Percentiles rank a stretch among this genome's conserved stretches.
These are phyloP conservation scores for Zopfia rhizophila DNA, from an alignment of 2,329 filamentous ascomycete species.

Conservation along the genomic window DNA sequence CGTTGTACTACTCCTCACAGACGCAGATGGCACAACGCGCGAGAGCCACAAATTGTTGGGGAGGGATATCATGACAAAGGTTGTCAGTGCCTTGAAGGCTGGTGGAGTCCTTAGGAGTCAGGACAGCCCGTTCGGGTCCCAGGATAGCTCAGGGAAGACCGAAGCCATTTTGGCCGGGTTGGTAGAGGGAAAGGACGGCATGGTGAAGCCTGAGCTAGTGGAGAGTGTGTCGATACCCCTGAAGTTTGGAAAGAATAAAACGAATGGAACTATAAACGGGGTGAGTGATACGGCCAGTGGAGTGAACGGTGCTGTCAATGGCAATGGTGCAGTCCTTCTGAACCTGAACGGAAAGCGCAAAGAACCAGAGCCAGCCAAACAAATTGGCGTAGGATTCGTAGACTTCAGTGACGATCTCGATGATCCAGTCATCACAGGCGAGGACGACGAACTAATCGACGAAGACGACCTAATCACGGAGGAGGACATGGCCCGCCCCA, in stretches of 20 bases:
- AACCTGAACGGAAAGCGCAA: constrained; percentile 56
- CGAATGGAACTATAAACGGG: constrained; percentile 35
- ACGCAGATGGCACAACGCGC: constrained; percentile 70
- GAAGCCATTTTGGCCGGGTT: constrained; percentile 88
- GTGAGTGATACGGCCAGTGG: constrained; percentile 28
- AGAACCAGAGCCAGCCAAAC: constrained; percentile 50
- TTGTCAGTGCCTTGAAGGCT: constrained; percentile 76
- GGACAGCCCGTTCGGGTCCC: constrained; percentile 67
- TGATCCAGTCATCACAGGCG: constrained; percentile 61
- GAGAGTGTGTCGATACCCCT: constrained; percentile 68
- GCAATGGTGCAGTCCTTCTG: constrained; percentile 52
- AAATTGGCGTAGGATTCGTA: constrained; percentile 57
- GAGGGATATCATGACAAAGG: constrained; percentile 72
- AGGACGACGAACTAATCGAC: constrained; percentile 88
- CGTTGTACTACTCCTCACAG: constrained; percentile 82
- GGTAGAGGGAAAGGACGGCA: constrained; percentile 70
- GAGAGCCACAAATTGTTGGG: constrained; percentile 74
- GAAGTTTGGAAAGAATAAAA: constrained; percentile 73
- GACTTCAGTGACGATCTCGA: constrained; percentile 73
- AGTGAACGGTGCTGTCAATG: constrained; percentile 19
- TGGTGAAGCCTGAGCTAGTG: constrained; percentile 76
- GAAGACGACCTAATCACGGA: constrained; percentile 88
- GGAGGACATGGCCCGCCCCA: constrained; percentile 80
- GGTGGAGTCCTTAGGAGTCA: constrained; percentile 76
- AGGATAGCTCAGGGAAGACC: constrained; percentile 65